phyloP scores from a whole-genome alignment of 352 stramenopile genomes.

The Phytopythium chamaehyphon region DNA sequence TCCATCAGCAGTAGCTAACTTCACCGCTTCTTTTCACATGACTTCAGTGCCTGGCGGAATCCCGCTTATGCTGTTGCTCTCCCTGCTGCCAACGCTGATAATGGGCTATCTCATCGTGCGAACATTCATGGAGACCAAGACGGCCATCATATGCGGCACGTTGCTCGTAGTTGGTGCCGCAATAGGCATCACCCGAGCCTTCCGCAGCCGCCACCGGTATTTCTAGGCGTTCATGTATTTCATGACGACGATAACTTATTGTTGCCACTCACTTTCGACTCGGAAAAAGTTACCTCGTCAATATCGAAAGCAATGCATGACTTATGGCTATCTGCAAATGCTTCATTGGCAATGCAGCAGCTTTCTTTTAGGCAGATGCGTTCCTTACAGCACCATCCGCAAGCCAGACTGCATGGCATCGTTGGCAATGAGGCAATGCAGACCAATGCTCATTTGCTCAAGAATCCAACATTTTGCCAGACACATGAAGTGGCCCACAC shows the following conservation, averaged over 20 bases:
- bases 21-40: neutral
- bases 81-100: constrained; percentile 12
- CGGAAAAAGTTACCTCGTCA: too few species aligned
- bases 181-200: constrained; percentile 4
- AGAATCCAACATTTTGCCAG: too few species aligned
- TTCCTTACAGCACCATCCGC: too few species aligned
- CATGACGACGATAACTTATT: neutral
- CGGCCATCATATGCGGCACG: constrained; percentile 7
- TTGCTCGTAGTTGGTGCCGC: constrained; percentile 8
- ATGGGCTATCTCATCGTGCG: constrained; percentile 15
- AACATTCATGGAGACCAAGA: constrained; percentile 9
- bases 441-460: too few species aligned
- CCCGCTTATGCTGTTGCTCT: constrained; percentile 17
- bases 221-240: constrained; percentile 3
- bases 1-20: neutral
- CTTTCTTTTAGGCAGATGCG: too few species aligned
- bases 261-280: too few species aligned
- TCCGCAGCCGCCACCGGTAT: neutral
- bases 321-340: too few species aligned
- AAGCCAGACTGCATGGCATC: too few species aligned
- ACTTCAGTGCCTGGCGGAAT: constrained; percentile 18
- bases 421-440: too few species aligned
- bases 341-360: too few species aligned
- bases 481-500: too few species aligned
- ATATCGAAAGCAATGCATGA: too few species aligned